phyloP scores from a whole-genome alignment of 2,329 filamentous ascomycete genomes.

The Botrytis pseudocinerea region DNA sequence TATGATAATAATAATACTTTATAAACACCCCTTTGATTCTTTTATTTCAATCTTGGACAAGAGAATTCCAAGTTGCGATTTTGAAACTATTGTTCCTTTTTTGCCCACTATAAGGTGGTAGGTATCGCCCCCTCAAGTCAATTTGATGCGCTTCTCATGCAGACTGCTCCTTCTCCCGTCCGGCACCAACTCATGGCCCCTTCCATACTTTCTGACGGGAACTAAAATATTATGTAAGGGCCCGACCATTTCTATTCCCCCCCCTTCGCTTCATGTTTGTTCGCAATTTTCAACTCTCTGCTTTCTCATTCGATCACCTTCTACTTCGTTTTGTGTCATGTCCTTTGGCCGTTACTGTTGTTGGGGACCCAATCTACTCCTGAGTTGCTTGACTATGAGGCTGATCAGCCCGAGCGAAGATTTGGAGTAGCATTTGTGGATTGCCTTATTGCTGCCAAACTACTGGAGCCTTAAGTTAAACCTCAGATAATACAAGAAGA shows the following conservation, averaged over 20 bases:
- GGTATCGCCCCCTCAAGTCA: not conserved
- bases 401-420: not conserved
- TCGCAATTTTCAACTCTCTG: not conserved
- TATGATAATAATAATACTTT: too few relatives aligned
- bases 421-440: not conserved
- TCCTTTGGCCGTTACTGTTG: not conserved
- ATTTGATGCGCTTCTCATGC: not conserved
- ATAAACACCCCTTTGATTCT: too few relatives aligned
- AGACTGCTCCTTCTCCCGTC: not conserved
- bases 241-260: not conserved
- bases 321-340: not conserved
- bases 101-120: not conserved
- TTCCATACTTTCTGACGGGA: not conserved
- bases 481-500: not conserved
- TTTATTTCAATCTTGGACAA: not conserved
- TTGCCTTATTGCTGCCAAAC: not conserved
- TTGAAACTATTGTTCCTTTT: not conserved
- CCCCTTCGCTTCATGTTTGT: not conserved
- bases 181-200: not conserved
- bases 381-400: not conserved
- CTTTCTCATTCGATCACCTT: not conserved
- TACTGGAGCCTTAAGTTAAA: rapidly evolving
- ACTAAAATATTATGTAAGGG: conserved; percentile 4
- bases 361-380: not conserved
- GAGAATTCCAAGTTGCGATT: not conserved